Evolutionary conservation across 495 filamentous ascomycete species (phyloP).

Genomic region (Talaromyces nanjingensis): DNA sequence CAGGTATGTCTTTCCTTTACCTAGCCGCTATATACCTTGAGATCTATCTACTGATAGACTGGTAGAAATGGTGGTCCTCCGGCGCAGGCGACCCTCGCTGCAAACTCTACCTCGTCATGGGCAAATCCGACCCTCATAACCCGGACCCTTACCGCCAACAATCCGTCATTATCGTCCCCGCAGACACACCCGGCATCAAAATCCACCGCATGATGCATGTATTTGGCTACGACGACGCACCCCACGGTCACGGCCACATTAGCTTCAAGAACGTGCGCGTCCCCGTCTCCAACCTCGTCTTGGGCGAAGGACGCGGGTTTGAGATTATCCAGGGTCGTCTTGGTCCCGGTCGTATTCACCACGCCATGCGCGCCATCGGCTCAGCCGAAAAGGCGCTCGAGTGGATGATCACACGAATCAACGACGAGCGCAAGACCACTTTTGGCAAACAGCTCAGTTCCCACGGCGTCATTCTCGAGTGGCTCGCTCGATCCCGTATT

Average conservation of each 20-base stretch:
- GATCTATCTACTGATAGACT: background rate
- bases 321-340: conserved; percentile 94
- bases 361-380: conserved; percentile 87
- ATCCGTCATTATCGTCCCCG: conserved; percentile 80
- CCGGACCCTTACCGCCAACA: conserved; percentile 76
- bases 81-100: conserved; percentile 88
- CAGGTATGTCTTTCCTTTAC: conserved; percentile 43
- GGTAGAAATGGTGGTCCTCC: conserved; percentile 91
- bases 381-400: conserved; percentile 78
- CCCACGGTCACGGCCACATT: conserved; percentile 88
- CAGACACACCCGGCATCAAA: conserved; percentile 66
- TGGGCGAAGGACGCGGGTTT: conserved; percentile 88
- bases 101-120: conserved; percentile 87
- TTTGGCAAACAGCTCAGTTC: conserved; percentile 74
- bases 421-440: conserved; percentile 77
- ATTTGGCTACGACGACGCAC: conserved; percentile 92
- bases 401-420: conserved; percentile 84
- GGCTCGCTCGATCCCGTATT: conserved; percentile 83
- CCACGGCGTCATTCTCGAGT: conserved; percentile 88
- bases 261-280: conserved; percentile 80
- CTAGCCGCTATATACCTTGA: background rate
- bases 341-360: conserved; percentile 88
- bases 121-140: conserved; percentile 68
- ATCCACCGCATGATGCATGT: conserved; percentile 81
- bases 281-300: conserved; percentile 67